Conservation (phyloP, 2,329 filamentous ascomycete genomes). For the Colletotrichum sojae region DNA sequence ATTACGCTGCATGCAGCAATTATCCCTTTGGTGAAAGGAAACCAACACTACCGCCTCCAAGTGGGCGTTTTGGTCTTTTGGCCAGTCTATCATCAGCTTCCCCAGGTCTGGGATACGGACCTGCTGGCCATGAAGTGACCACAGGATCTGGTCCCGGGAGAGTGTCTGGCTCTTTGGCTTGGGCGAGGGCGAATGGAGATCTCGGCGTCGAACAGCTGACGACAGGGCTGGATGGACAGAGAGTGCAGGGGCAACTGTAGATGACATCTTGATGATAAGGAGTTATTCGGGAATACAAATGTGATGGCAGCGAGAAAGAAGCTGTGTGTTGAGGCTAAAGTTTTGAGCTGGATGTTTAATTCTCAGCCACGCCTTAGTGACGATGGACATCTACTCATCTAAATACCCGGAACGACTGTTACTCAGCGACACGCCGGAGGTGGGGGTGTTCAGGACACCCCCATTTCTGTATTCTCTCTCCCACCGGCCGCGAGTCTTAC, state of each 20-base stretch:
- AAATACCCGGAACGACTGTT: neutral
- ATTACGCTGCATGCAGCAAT: no score
- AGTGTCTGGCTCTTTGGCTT: neutral
- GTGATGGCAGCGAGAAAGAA: no score
- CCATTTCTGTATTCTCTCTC: no score
- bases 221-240: conserved; percentile 24
- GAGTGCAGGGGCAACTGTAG: neutral
- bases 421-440: neutral
- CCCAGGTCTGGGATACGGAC: conserved; percentile 24
- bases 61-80: conserved; percentile 17
- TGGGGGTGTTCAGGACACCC: neutral
- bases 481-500: no score
- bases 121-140: conserved; percentile 30
- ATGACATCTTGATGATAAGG: neutral
- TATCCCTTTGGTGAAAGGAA: no score
- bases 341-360: no score
- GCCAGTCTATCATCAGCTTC: conserved; percentile 26
- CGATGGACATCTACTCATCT: neutral
- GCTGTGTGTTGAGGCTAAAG: no score
- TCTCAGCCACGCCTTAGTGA: neutral
- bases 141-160: conserved; percentile 16
- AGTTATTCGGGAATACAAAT: neutral
- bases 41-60: conserved; percentile 13
- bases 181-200: neutral
- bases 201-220: neutral